phyloP scores from a whole-genome alignment of 345 rosid genomes.

The Ceriops zippeliana region DNA sequence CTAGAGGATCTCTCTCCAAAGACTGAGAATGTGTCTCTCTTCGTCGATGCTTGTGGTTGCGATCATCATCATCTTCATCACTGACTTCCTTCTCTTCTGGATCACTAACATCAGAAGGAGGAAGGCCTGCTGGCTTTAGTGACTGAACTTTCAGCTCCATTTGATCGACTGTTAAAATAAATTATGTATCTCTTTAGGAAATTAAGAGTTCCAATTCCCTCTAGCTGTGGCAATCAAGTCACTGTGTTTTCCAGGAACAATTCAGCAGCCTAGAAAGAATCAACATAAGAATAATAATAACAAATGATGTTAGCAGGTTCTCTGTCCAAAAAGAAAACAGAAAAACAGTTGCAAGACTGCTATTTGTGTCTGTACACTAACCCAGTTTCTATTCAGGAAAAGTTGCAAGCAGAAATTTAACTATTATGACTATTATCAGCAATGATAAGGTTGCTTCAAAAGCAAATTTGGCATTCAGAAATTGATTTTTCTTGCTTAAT shows the following conservation, averaged over 20 bases:
- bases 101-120: constrained; percentile 63
- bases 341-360: not conserved
- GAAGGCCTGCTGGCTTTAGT: constrained; percentile 50
- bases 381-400: not conserved
- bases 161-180: constrained; percentile 19
- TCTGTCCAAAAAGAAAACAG: not conserved
- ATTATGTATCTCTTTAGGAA: constrained; percentile 11
- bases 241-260: constrained; percentile 4
- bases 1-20: constrained; percentile 60
- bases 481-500: no score
- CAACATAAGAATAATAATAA: constrained; percentile 1
- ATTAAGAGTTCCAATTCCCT: constrained; percentile 21
- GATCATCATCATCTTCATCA: constrained; percentile 96
- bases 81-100: constrained; percentile 92
- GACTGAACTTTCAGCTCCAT: constrained; percentile 82
- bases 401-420: no score
- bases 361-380: not conserved
- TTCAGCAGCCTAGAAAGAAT: constrained; percentile 15
- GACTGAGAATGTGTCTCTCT: constrained; percentile 61
- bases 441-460: no score
- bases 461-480: no score
- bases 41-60: constrained; percentile 94
- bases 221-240: constrained; percentile 13
- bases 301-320: not conserved
- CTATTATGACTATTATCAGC: no score